Evolutionary conservation across 352 stramenopile species (phyloP).

Genomic region (Peronospora farinosa): DNA sequence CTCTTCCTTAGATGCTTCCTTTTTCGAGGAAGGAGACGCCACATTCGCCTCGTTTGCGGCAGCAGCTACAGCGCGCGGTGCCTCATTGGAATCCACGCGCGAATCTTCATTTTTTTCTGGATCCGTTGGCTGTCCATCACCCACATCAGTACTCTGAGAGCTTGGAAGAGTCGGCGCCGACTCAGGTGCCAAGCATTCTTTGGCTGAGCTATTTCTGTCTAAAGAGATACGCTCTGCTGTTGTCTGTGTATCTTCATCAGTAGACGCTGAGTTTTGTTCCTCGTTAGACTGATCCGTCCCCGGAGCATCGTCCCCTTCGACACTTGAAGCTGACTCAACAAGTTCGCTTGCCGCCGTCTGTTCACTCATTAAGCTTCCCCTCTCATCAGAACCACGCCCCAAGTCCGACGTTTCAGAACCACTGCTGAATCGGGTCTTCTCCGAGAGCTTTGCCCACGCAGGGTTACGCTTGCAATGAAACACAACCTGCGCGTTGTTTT

Average conservation of each 20-base stretch:
- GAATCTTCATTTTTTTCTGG: conserved; percentile 10
- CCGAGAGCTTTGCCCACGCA: conserved; percentile 56
- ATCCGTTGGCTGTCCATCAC: conserved; percentile 1
- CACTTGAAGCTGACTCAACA: conserved; percentile 6
- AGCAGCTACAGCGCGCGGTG: conserved; percentile 9
- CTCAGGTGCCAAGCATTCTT: conserved; percentile 6
- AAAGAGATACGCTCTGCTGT: conserved; percentile 8
- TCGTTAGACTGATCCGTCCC: conserved; percentile 5
- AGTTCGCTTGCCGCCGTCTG: conserved; percentile 13
- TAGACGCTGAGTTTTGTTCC: conserved; percentile 5
- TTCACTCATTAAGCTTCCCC: conserved; percentile 29
- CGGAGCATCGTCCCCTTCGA: conserved; percentile 7
- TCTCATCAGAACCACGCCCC: conserved; percentile 31
- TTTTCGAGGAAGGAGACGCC: conserved; percentile 10
- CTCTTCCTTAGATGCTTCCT: conserved; percentile 18
- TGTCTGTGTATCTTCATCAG: conserved; percentile 12
- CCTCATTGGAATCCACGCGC: conserved; percentile 7
- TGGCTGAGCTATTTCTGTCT: conserved; percentile 8
- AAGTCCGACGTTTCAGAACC: conserved; percentile 30
- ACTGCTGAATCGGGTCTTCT: conserved; percentile 35
- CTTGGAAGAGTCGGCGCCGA: conserved; percentile 4
- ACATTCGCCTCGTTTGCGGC: conserved; percentile 9
- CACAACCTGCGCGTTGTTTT: conserved; percentile 67
- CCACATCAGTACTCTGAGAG: neutral
- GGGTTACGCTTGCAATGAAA: conserved; percentile 64